Evolutionary conservation across 805 yeast genomes (phyloP).

Genomic region (Kodamaea laetipori): DNA sequence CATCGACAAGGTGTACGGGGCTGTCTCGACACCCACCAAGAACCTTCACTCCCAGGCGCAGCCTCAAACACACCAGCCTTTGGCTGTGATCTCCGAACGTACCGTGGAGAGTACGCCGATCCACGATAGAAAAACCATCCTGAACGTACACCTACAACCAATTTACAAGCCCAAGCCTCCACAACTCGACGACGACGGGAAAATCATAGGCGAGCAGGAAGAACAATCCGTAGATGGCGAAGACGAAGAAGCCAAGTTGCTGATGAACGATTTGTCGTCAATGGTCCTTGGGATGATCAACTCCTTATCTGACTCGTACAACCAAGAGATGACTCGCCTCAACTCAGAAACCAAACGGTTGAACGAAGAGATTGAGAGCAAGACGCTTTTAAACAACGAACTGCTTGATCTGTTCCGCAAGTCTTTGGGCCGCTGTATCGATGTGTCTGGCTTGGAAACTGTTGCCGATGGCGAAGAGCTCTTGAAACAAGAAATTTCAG

Average conservation of each 20-base stretch:
- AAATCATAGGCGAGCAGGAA: slow-evolving; percentile 18
- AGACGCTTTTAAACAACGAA: slow-evolving; percentile 47
- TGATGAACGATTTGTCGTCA: slow-evolving; percentile 34
- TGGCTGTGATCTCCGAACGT: slow-evolving; percentile 36
- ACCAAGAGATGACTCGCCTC: slow-evolving; percentile 48
- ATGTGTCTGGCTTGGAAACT: slow-evolving; percentile 27
- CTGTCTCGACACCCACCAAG: slow-evolving; percentile 34
- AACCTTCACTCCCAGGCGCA: neutral
- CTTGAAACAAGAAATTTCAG: slow-evolving; percentile 21
- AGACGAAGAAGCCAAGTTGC: slow-evolving; percentile 26
- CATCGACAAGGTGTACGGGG: slow-evolving; percentile 33
- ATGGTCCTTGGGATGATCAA: slow-evolving; percentile 46
- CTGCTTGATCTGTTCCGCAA: slow-evolving; percentile 28
- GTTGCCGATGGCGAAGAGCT: slow-evolving; percentile 30
- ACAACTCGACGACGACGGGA: slow-evolving; percentile 33
- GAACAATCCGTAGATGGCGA: slow-evolving; percentile 9
- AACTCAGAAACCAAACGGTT: slow-evolving; percentile 24
- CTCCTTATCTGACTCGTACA: slow-evolving; percentile 58
- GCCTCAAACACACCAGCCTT: slow-evolving; percentile 23
- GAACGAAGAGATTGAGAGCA: slow-evolving; percentile 48
- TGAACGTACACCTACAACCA: slow-evolving; percentile 6
- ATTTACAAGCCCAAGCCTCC: slow-evolving; percentile 38
- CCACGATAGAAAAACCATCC: slow-evolving; percentile 7
- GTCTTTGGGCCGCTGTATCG: slow-evolving; percentile 32
- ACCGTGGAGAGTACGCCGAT: slow-evolving; percentile 33